These are phyloP conservation scores for Nymphaea colorata DNA, from an alignment of 164 flowering plant species.

Conservation along the genomic window DNA sequence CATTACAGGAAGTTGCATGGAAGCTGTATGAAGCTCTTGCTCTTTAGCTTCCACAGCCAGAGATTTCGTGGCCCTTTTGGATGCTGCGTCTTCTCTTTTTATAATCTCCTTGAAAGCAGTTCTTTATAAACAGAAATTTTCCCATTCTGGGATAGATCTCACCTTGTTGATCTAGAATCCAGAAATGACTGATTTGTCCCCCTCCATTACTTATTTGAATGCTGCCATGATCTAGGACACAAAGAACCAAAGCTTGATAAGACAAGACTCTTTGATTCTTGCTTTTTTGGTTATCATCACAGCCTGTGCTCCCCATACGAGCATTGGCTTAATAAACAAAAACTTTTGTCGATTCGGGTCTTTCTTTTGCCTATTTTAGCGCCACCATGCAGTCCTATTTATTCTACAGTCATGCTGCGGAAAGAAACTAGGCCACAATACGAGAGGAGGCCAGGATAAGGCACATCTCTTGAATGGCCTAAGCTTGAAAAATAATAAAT, in stretches of 20 bases:
- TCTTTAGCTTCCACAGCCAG: slow-evolving; percentile 21
- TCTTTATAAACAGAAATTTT: slow-evolving; percentile 41
- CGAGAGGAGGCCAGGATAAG: too few species aligned
- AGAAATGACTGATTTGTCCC: slow-evolving; percentile 6
- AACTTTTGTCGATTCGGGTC: too few species aligned
- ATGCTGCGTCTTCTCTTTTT: neutral
- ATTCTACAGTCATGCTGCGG: too few species aligned
- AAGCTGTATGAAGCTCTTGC: slow-evolving; percentile 29
- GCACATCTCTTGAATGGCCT: too few species aligned
- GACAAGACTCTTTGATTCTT: neutral
- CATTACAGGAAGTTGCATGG: slow-evolving; percentile 18
- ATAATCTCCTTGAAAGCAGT: slow-evolving; percentile 25
- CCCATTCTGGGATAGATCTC: slow-evolving; percentile 15
- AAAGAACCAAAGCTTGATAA: neutral
- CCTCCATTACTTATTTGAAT: neutral
- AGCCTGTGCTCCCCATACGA: too few species aligned
- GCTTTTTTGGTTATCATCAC: neutral
- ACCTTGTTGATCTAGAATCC: slow-evolving; percentile 22
- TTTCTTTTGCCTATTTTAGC: too few species aligned
- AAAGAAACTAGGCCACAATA: too few species aligned
- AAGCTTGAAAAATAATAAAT: too few species aligned
- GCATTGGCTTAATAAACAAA: too few species aligned
- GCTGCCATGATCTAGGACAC: neutral
- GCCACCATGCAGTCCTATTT: too few species aligned
- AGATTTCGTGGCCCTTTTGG: slow-evolving; percentile 19